Conservation (phyloP, 257 asterid species). For the Solanum verrucosum region DNA sequence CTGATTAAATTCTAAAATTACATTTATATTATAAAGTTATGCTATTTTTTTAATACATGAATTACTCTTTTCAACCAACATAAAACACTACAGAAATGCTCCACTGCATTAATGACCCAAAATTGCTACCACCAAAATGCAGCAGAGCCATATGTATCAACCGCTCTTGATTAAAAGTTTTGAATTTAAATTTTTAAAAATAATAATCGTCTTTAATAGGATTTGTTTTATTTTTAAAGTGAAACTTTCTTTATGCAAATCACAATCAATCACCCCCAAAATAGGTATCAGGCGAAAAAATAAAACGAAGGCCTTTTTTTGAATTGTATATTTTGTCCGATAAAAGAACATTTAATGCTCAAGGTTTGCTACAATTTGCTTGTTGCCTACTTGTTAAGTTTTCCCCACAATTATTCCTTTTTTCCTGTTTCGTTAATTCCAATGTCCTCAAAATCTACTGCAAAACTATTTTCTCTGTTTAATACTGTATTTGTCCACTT, state of each 20-base stretch:
- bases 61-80: too few relatives aligned
- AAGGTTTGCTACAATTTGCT: not conserved
- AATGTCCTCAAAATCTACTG: not conserved
- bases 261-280: not conserved
- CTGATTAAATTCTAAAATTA: not conserved
- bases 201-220: not conserved
- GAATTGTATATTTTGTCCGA: not conserved
- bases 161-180: not conserved
- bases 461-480: too few relatives aligned
- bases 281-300: not conserved
- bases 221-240: not conserved
- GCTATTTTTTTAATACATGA: too few relatives aligned
- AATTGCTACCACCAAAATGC: not conserved
- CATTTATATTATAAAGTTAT: too few relatives aligned
- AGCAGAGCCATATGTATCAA: not conserved
- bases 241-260: not conserved
- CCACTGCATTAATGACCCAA: not conserved
- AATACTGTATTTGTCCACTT: too few relatives aligned
- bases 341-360: not conserved
- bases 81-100: not conserved
- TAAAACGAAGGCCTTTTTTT: not conserved
- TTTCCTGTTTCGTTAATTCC: not conserved
- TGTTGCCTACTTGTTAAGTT: not conserved
- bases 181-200: not conserved
- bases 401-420: not conserved